Conservation (phyloP, 345 rosid genomes). For the Corchorus capsularis region DNA sequence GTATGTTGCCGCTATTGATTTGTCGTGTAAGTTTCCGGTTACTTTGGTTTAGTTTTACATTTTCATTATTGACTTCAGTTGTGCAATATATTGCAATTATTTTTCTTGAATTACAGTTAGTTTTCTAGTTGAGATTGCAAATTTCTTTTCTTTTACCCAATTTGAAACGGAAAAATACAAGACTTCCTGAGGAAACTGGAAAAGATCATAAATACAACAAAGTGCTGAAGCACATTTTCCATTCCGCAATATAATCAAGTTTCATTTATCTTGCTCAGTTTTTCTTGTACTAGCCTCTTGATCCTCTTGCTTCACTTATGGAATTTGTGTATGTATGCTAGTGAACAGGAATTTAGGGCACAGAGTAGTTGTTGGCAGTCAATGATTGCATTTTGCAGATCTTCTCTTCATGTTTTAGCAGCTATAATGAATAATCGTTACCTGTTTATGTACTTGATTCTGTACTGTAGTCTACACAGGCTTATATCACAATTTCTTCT, state of each 20-base stretch:
- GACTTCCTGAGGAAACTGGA: background rate
- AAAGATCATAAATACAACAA: background rate
- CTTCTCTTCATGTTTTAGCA: background rate
- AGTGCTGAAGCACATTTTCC: background rate
- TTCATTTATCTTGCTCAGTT: background rate
- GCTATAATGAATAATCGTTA: background rate
- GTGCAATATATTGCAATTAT: background rate
- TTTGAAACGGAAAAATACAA: background rate
- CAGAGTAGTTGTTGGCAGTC: background rate
- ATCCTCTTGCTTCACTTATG: background rate
- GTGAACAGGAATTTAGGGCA: background rate
- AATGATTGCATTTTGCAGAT: background rate
- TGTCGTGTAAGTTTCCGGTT: conserved; percentile 63
- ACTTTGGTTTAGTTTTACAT: background rate
- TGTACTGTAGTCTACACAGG: background rate
- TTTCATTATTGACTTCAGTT: background rate
- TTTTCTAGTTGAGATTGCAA: background rate
- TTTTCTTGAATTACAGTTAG: background rate
- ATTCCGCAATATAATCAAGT: background rate
- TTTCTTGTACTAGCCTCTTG: background rate
- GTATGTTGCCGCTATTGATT: conserved; percentile 94
- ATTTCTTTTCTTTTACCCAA: background rate
- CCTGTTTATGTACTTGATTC: background rate
- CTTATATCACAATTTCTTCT: background rate
- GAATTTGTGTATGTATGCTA: background rate